phyloP scores from a whole-genome alignment of 2,329 filamentous ascomycete species.

The Trichophyton benhamiae region DNA sequence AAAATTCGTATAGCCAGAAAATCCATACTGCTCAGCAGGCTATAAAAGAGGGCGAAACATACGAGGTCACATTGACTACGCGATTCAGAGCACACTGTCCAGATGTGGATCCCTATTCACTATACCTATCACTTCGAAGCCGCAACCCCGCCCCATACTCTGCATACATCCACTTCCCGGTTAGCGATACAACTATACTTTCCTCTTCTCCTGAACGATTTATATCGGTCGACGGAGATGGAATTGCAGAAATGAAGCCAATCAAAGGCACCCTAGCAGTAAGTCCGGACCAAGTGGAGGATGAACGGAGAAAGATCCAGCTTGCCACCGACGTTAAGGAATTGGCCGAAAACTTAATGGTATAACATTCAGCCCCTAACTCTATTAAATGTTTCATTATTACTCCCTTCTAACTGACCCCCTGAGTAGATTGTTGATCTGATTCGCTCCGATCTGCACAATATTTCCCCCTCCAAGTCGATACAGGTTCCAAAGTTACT shows the following conservation, averaged over 20 bases:
- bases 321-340: slow-evolving; percentile 76
- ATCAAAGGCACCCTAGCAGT: slow-evolving; percentile 97
- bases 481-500: slow-evolving; percentile 69
- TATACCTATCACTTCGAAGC: slow-evolving; percentile 58
- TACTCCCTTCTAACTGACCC: background rate
- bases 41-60: slow-evolving; percentile 67
- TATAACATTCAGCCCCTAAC: background rate
- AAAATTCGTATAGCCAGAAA: slow-evolving; percentile 49
- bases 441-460: slow-evolving; percentile 83
- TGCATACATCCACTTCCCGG: slow-evolving; percentile 61
- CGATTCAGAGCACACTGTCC: slow-evolving; percentile 51
- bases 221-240: slow-evolving; percentile 50
- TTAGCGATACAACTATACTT: slow-evolving; percentile 50
- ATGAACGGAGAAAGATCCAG: slow-evolving; percentile 47
- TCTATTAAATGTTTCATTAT: background rate
- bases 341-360: slow-evolving; percentile 88
- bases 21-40: slow-evolving; percentile 58
- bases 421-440: slow-evolving; percentile 61
- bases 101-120: slow-evolving; percentile 16
- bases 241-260: slow-evolving; percentile 55
- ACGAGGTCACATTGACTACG: slow-evolving; percentile 73
- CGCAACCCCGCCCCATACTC: slow-evolving; percentile 76
- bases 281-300: slow-evolving; percentile 52
- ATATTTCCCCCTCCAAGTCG: slow-evolving; percentile 62
- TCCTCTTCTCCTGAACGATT: slow-evolving; percentile 85